Conservation (phyloP, 192 early-diverging fungal genomes). For the Coemansia interrupta region DNA sequence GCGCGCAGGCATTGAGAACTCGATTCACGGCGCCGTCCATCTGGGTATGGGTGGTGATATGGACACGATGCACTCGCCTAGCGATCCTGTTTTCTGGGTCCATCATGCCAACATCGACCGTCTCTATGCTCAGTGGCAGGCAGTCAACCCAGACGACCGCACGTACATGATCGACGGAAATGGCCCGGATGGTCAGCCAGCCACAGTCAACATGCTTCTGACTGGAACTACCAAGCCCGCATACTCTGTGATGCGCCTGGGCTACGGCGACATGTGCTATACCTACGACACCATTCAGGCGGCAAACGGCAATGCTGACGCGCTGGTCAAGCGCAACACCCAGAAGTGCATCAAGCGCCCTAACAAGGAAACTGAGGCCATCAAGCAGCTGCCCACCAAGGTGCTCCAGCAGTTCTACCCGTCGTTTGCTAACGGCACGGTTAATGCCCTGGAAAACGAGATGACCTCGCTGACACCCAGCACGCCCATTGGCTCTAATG, state of each 20-base stretch:
- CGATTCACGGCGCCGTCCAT: conserved; percentile 47
- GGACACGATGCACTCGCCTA: conserved; percentile 52
- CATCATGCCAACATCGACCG: conserved; percentile 63
- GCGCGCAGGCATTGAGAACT: conserved; percentile 41
- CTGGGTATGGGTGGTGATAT: conserved; percentile 50
- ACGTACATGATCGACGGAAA: conserved; percentile 42
- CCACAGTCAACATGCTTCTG: conserved; percentile 17
- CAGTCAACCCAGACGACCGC: conserved; percentile 29
- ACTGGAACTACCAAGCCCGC: conserved; percentile 16
- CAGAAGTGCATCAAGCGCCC: conserved; percentile 27
- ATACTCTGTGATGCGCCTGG: conserved; percentile 41
- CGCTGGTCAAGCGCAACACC: conserved; percentile 21
- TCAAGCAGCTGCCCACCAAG: conserved; percentile 28
- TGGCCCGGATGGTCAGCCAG: conserved; percentile 6
- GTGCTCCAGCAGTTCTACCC: conserved; percentile 35
- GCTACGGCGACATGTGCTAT: conserved; percentile 49
- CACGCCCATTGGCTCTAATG: conserved; percentile 28
- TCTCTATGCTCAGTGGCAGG: conserved; percentile 57
- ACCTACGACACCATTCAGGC: conserved; percentile 44
- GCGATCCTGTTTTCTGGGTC: conserved; percentile 61
- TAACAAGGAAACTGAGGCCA: conserved; percentile 21
- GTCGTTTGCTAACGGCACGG: conserved; percentile 24
- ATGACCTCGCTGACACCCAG: conserved; percentile 19
- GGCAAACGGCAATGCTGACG: conserved; percentile 20
- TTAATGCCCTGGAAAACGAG: conserved; percentile 32